Percentiles rank a stretch among this genome's conserved stretches.
These are phyloP conservation scores for Solanum appendiculatum DNA, from an alignment of 257 asterid species.

Conservation along the genomic window DNA sequence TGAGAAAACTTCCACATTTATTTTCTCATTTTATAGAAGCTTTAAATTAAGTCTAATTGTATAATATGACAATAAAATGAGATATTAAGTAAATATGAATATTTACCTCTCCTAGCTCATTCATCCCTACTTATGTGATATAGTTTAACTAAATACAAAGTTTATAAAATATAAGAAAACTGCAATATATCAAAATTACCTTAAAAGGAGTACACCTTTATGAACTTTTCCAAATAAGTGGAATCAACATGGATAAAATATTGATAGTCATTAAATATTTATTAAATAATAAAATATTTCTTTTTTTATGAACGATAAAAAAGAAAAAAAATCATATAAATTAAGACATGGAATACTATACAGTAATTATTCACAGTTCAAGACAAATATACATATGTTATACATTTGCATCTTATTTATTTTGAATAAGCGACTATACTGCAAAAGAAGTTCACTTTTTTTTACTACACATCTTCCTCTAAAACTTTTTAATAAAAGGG, in stretches of 20 bases:
- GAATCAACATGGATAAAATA: background rate
- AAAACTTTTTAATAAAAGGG: background rate
- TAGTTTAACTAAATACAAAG: too few species aligned
- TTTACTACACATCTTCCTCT: background rate
- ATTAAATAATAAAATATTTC: too few species aligned
- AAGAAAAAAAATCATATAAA: too few species aligned
- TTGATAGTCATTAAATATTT: background rate
- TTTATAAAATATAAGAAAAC: accelerated
- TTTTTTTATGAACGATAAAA: too few species aligned
- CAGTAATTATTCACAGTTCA: too few species aligned
- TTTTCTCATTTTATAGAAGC: background rate
- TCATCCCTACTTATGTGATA: too few species aligned
- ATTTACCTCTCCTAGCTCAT: too few species aligned
- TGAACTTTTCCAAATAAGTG: background rate
- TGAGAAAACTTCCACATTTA: background rate
- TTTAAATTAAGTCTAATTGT: background rate
- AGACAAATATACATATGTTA: background rate
- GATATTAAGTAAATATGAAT: too few species aligned
- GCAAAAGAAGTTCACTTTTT: accelerated
- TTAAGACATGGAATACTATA: too few species aligned
- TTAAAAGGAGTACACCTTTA: background rate
- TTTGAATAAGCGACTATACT: background rate
- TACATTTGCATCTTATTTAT: background rate
- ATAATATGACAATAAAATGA: background rate
- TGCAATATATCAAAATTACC: too few species aligned